Evolutionary conservation across 768 basidiomycete species (phyloP), one percentile per base, ranked within the genome.

Genomic region (Hericium alpestre): DNA sequence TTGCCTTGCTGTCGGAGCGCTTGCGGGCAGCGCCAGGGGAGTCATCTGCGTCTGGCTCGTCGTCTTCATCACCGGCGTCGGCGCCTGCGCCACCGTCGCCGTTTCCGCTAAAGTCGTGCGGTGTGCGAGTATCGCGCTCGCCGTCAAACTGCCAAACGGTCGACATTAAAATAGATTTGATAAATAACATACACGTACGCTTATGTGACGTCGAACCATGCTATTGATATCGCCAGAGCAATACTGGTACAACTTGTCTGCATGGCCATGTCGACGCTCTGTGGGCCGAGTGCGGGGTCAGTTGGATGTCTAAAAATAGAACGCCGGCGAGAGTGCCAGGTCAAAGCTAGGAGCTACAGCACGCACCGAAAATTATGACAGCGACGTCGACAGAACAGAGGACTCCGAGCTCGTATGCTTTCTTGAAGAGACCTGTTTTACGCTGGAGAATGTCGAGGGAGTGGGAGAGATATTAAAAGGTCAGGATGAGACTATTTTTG

Each of bases 381-480:
- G 87, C 87, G 43, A 92, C 87, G 64, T 91, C 89, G 63, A 91
- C 90, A 13, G 87, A 89, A 68, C 90, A 92, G 46, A 91, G 80
- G 3, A 91, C 89, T n/a, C 88, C 89, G 59, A 92, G 85, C 71
- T 91, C 89, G 66, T 90, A 90, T 0, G 90, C 89, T 66, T 91
- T 91, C 71, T 91, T 90, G 83, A 92, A 91, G 61, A 92, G 82
- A 4, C 89, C 90, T 58, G 89, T 89, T 76, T 91, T 90, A 64
- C 90, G 82, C 90, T 91, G 72, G 48, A 53, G 4, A 10, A 1
- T 32, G 32, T 32, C 32, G 32, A 32, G 32, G 55, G 55, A 64
- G 48, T 53, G 53, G 56, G 55, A 53, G 38, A 54, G 55, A 56
- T 51, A 56, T 60, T 55, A 56, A 55, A 43, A 55, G 61, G 57